phyloP scores from a whole-genome alignment of 352 stramenopile genomes.

The Phytopythium boreale region DNA sequence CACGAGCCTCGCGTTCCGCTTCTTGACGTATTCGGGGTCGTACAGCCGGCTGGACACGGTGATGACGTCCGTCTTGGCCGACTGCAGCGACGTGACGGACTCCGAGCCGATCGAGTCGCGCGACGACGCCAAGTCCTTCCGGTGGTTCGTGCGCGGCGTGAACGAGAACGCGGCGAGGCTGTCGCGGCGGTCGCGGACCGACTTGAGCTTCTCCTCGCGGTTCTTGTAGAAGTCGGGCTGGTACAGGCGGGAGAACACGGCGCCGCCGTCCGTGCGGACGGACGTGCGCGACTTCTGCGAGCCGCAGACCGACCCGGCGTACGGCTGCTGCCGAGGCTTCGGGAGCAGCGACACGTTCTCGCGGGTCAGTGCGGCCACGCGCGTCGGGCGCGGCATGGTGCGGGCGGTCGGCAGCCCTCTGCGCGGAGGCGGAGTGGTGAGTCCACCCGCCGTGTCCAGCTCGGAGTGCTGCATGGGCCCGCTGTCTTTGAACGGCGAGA shows the following conservation, averaged over 20 bases:
- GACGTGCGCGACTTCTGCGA: constrained; percentile 76
- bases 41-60: constrained; percentile 81
- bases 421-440: constrained; percentile 35
- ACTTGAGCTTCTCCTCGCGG: constrained; percentile 64
- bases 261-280: constrained; percentile 70
- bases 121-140: constrained; percentile 53
- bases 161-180: constrained; percentile 53
- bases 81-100: constrained; percentile 59
- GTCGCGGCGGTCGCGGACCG: constrained; percentile 65
- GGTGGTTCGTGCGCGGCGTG: constrained; percentile 46
- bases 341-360: constrained; percentile 81
- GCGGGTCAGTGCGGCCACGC: constrained; percentile 66
- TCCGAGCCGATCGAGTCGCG: constrained; percentile 57
- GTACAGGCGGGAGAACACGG: constrained; percentile 81
- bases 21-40: constrained; percentile 80
- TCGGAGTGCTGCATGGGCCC: constrained; percentile 15
- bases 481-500: constrained; percentile 30
- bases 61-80: constrained; percentile 73
- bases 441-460: constrained; percentile 13
- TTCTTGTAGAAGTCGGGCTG: constrained; percentile 84
- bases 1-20: constrained; percentile 72
- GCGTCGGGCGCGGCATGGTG: constrained; percentile 31
- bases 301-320: constrained; percentile 56
- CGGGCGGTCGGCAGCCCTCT: constrained; percentile 12
- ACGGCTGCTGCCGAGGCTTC: constrained; percentile 33